Evolutionary conservation across 2,329 filamentous ascomycete genomes (phyloP), one percentile per base, ranked within the genome.

Genomic region (Neophaeococcomyces mojaviensis): DNA sequence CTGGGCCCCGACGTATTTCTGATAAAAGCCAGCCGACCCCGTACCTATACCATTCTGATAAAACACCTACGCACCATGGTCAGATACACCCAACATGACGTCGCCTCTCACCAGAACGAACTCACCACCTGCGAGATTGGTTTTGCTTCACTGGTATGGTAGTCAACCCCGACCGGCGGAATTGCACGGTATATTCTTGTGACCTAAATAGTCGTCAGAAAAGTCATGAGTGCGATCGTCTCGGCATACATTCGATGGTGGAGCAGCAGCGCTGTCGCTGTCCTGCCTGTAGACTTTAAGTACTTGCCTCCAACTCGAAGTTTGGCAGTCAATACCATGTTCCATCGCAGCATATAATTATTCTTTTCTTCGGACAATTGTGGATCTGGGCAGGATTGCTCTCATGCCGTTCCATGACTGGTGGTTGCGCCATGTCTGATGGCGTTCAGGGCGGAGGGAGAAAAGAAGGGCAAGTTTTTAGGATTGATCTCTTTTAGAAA

Each of bases 21-120:
- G 51, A 13, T 56, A 59, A 18, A 59, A 16, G 1, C 50, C 53
- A 5, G 53, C 43, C 2, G 57, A 51, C 4, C 50, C 60, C 0
- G 60, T 62, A 2, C 61, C 61, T 9, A 64, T 48, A 8, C 61
- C 61, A 3, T 62, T 62, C 30, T 63, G 59, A 15, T 64, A 64
- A 54, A 60, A 64, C 49, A 61, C 24, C 24, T 28, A 10, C 5
- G 5, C 51, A 10, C 24, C 24, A 28, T 28, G 24, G 24, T 28
- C 24, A 28, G n/a, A n/a, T n/a, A n/a, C n/a, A 28, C 24, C 5
- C 5, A 28, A 6, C 5, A 10, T 6, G 24, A 28, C 5, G 5
- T 28, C 5, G 24, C 10, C 10, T 28, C 24, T 5, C 24, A 10
- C 24, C 24, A 28, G 24, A 28, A 28, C 5, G 24, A 5, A 28